Evolutionary conservation across 2,329 filamentous ascomycete species (phyloP).

Genomic region (Aspergillus chevalieri): DNA sequence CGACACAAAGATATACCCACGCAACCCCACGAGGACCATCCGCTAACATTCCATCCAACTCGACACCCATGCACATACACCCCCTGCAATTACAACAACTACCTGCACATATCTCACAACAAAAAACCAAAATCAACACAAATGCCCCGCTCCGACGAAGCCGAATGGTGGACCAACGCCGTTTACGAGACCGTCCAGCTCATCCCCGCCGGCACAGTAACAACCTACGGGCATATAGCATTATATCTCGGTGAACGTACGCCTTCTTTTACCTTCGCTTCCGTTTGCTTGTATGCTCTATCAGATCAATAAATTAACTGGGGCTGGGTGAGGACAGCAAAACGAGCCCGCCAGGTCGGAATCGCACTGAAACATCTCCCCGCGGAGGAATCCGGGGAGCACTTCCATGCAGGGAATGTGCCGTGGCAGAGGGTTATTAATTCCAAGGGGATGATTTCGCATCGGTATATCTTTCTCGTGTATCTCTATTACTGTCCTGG

Average conservation of each 20-base stretch:
- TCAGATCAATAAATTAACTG: neutral
- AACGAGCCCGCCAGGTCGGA: conserved; percentile 77
- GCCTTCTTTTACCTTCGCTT: conserved; percentile 32
- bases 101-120: too few species aligned
- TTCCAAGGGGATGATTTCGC: conserved; percentile 76
- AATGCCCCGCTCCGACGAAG: conserved; percentile 45
- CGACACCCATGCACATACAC: too few species aligned
- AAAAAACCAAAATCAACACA: neutral
- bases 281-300: neutral
- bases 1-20: too few species aligned
- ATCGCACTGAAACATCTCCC: conserved; percentile 84
- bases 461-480: conserved; percentile 52
- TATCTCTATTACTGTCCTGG: neutral
- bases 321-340: conserved; percentile 42
- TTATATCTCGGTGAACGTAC: conserved; percentile 54
- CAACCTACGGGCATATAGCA: conserved; percentile 74
- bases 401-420: conserved; percentile 70
- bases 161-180: conserved; percentile 48
- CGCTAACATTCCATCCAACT: too few species aligned
- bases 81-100: too few species aligned
- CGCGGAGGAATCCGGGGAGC: conserved; percentile 34
- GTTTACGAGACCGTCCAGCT: conserved; percentile 83
- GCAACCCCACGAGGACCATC: too few species aligned
- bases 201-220: conserved; percentile 76
- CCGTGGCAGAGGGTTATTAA: conserved; percentile 96